These are phyloP conservation scores for Cryptococcus jaspeensis DNA, from an alignment of 1,284 basidiomycete genomes.

Conservation along the genomic window DNA sequence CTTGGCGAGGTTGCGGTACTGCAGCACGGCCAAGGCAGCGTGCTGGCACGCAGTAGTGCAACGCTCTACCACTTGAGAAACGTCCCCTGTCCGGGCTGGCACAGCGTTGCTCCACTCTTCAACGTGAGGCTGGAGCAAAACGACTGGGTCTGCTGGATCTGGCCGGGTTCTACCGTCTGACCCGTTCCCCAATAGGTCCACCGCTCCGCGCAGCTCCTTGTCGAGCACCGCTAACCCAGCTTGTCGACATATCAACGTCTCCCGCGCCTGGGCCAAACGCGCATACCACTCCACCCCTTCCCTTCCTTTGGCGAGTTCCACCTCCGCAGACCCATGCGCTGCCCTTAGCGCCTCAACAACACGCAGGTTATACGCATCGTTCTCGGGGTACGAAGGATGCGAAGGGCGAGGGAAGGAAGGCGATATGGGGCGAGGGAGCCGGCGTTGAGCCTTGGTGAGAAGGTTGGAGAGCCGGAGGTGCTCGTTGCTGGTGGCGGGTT, in stretches of 20 bases:
- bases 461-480: constrained; percentile 18
- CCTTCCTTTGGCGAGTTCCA: constrained; percentile 8
- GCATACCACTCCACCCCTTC: constrained; percentile 30
- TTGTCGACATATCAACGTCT: constrained; percentile 11
- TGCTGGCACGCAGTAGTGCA: background rate
- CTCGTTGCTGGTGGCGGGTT: constrained; percentile 24
- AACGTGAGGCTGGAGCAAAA: constrained; percentile 4
- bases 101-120: constrained; percentile 13
- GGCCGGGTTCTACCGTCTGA: constrained; percentile 10
- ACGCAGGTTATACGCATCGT: constrained; percentile 23
- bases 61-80: background rate
- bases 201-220: constrained; percentile 6
- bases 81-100: constrained; percentile 5
- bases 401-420: constrained; percentile 26
- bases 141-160: constrained; percentile 2
- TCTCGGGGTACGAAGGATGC: constrained; percentile 30
- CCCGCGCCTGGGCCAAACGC: constrained; percentile 16
- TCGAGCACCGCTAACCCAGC: constrained; percentile 4
- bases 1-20: constrained; percentile 2
- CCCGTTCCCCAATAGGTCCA: background rate
- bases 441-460: constrained; percentile 5
- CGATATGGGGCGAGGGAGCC: constrained; percentile 23
- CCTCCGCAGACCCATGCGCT: constrained; percentile 12
- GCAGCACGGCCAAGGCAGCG: background rate
- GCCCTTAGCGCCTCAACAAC: constrained; percentile 12